Conservation (phyloP, 2,329 filamentous ascomycete genomes). For the Sarocladium kiliense region DNA sequence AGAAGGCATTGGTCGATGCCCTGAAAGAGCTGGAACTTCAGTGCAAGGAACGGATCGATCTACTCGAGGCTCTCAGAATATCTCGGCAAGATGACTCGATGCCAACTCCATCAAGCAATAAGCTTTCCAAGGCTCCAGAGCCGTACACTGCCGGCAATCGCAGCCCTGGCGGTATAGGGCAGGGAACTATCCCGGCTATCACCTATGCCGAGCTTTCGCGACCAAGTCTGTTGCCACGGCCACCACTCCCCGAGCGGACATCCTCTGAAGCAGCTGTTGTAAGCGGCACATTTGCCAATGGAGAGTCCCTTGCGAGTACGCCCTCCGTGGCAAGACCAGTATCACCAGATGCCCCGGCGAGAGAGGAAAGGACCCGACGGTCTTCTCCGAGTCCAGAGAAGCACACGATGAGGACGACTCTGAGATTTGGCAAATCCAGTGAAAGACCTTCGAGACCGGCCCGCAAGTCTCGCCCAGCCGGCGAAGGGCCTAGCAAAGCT, state of each 20-base stretch:
- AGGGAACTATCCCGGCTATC: conserved; percentile 75
- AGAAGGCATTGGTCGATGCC: conserved; percentile 76
- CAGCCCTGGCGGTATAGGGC: conserved; percentile 63
- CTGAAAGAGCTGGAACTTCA: conserved; percentile 79
- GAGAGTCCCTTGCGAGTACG: not conserved
- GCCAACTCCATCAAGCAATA: conserved; percentile 11
- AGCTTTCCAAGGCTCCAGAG: conserved; percentile 18
- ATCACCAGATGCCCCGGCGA: conserved; percentile 15
- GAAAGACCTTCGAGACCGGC: conserved; percentile 36
- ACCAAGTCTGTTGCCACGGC: conserved; percentile 54
- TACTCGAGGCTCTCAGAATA: conserved; percentile 74
- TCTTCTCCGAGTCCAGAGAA: conserved; percentile 57
- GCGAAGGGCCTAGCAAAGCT: conserved; percentile 57
- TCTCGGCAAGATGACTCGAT: conserved; percentile 41
- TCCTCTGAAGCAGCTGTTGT: conserved; percentile 44
- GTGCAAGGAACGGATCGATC: conserved; percentile 87
- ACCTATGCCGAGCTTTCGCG: conserved; percentile 78
- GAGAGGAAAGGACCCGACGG: conserved; percentile 34
- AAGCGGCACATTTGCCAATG: conserved; percentile 22
- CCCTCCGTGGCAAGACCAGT: not conserved
- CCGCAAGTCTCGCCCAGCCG: conserved; percentile 35
- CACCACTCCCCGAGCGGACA: conserved; percentile 47
- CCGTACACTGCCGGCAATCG: conserved; percentile 16
- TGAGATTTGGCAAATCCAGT: conserved; percentile 43
- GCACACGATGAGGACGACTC: conserved; percentile 56